These are phyloP conservation scores for Kwoniella heveanensis DNA, from an alignment of 768 basidiomycete species.

Conservation along the genomic window DNA sequence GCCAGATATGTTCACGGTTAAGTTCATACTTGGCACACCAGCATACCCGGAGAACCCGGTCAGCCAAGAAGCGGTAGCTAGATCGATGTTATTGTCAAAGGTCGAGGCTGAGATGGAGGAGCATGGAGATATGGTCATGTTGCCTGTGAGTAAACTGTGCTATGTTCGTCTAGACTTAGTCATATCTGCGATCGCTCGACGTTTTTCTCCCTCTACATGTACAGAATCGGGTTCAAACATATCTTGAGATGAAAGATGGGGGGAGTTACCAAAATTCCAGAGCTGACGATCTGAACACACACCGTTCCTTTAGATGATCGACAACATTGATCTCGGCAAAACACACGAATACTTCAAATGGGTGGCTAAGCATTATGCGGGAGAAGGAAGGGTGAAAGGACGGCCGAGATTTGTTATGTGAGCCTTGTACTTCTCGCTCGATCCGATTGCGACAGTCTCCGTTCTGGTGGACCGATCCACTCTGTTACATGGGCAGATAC, in stretches of 20 bases:
- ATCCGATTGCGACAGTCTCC: too few species aligned
- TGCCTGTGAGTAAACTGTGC: slow-evolving; percentile 50
- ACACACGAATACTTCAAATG: slow-evolving; percentile 57
- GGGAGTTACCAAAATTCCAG: too few species aligned
- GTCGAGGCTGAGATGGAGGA: slow-evolving; percentile 48
- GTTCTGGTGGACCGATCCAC: too few species aligned
- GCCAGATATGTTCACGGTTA: slow-evolving; percentile 50
- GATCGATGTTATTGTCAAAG: slow-evolving; percentile 30
- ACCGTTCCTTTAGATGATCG: slow-evolving; percentile 43
- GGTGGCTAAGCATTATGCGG: slow-evolving; percentile 53
- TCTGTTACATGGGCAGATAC: too few species aligned
- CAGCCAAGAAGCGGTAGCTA: slow-evolving; percentile 33
- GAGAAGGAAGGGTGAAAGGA: slow-evolving; percentile 52
- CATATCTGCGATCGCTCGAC: too few species aligned
- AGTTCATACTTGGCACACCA: slow-evolving; percentile 56
- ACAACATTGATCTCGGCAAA: slow-evolving; percentile 56
- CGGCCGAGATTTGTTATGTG: slow-evolving; percentile 56
- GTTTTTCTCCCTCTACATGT: too few species aligned
- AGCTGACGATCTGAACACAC: too few species aligned
- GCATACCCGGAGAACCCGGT: slow-evolving; percentile 44
- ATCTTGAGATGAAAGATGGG: too few species aligned
- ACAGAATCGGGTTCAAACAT: too few species aligned
- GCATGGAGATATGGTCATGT: slow-evolving; percentile 54
- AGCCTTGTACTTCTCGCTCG: too few species aligned
- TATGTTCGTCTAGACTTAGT: too few species aligned